Conservation (phyloP, 2,329 filamentous ascomycete species). For the Curvularia eragrostidis region DNA sequence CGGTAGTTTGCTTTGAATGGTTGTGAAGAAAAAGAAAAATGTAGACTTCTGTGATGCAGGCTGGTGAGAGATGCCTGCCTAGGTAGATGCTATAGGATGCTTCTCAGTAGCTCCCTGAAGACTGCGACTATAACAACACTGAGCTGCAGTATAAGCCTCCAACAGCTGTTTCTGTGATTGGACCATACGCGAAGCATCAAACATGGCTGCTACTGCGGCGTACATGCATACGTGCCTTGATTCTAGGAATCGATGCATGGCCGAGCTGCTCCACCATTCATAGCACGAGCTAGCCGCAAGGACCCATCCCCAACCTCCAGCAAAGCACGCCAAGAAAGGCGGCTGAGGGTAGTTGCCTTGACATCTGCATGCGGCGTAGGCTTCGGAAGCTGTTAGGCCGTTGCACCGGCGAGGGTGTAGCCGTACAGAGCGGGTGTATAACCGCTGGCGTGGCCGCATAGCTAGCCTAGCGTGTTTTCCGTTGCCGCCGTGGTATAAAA, state of each 20-base stretch:
- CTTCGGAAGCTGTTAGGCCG: conserved; percentile 31
- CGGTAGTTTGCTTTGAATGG: conserved; percentile 3
- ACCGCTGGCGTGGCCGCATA: conserved; percentile 36
- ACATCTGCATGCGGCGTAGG: conserved; percentile 29
- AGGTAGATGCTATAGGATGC: conserved; percentile 15
- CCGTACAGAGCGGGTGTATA: conserved; percentile 37
- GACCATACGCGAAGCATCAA: conserved; percentile 31
- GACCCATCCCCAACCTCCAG: conserved; percentile 26
- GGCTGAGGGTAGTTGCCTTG: conserved; percentile 35
- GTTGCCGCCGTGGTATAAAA: conserved; percentile 35
- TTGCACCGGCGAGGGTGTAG: conserved; percentile 27
- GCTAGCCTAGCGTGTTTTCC: conserved; percentile 23
- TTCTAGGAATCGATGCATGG: conserved; percentile 30
- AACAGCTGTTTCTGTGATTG: conserved; percentile 20
- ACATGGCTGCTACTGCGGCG: conserved; percentile 30
- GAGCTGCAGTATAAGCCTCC: conserved; percentile 23
- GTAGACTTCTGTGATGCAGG: neutral
- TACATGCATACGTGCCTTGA: conserved; percentile 31
- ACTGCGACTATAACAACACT: conserved; percentile 25
- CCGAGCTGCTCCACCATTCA: conserved; percentile 36
- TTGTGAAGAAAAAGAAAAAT: neutral
- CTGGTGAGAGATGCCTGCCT: conserved; percentile 10
- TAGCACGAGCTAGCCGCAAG: conserved; percentile 30
- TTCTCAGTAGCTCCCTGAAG: conserved; percentile 20
- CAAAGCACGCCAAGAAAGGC: conserved; percentile 35